phyloP scores from a whole-genome alignment of 2,329 filamentous ascomycete species.

The Dothideomycetes sp. region DNA sequence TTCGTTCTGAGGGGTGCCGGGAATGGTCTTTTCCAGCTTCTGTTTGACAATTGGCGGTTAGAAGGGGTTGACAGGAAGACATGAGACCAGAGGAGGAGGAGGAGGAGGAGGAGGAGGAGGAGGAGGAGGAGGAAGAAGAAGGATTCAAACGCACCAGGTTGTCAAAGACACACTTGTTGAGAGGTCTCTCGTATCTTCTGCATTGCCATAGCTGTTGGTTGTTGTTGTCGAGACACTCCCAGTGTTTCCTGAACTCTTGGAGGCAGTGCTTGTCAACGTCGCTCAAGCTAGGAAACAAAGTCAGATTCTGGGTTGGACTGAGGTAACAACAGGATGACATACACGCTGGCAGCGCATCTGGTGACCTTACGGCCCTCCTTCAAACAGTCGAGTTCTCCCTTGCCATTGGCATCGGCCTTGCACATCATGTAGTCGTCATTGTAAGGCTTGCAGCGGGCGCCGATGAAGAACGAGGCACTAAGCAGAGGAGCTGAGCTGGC shows the following conservation, averaged over 20 bases:
- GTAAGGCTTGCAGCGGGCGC: conserved; percentile 84
- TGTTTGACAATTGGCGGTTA: conserved; percentile 19
- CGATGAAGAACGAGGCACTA: conserved; percentile 93
- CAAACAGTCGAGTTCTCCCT: conserved; percentile 88
- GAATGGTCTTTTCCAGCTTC: conserved; percentile 45
- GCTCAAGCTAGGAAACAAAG: conserved; percentile 54
- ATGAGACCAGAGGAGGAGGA: too few species aligned
- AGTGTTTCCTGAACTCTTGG: conserved; percentile 83
- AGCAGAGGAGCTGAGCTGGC: conserved; percentile 85
- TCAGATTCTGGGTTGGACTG: not conserved
- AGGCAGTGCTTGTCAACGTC: conserved; percentile 96
- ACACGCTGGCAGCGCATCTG: conserved; percentile 93
- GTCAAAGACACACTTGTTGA: conserved; percentile 93
- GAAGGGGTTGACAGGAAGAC: too few species aligned
- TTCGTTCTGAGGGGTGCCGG: conserved; percentile 40
- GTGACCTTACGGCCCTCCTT: conserved; percentile 95
- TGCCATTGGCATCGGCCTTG: conserved; percentile 88
- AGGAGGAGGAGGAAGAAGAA: not conserved
- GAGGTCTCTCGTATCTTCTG: conserved; percentile 72
- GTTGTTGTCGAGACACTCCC: conserved; percentile 91
- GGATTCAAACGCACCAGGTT: conserved; percentile 63
- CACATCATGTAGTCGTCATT: conserved; percentile 99
- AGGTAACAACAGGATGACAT: conserved; percentile 39
- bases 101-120: not conserved
- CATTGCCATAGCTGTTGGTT: conserved; percentile 98